These are phyloP conservation scores for Pyrenophora seminiperda DNA, from an alignment of 2,329 filamentous ascomycete species.

Conservation along the genomic window DNA sequence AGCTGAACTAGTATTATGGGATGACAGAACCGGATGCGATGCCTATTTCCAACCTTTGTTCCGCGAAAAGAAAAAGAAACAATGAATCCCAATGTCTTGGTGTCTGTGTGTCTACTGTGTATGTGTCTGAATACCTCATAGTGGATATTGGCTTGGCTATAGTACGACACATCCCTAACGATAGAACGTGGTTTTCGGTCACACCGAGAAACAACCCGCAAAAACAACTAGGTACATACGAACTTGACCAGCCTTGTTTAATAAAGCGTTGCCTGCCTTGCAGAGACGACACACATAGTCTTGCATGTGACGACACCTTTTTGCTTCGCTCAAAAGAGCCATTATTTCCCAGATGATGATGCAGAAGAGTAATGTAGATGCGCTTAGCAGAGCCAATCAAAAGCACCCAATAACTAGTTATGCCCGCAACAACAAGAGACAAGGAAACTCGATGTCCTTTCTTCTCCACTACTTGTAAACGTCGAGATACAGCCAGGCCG, in stretches of 20 bases:
- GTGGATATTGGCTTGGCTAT: not conserved
- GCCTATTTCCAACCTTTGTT: not conserved
- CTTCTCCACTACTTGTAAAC: not conserved
- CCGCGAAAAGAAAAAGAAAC: not conserved
- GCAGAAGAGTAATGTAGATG: conserved; percentile 7
- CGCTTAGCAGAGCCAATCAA: conserved; percentile 6
- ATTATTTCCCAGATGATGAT: conserved; percentile 11
- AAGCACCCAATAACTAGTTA: not conserved
- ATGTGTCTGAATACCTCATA: not conserved
- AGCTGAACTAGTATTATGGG: not conserved
- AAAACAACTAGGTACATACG: no score
- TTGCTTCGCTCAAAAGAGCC: conserved; percentile 3
- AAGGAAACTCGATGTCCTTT: not conserved
- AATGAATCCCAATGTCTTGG: not conserved
- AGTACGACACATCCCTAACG: conserved; percentile 7
- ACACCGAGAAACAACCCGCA: not conserved
- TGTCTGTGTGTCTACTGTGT: not conserved
- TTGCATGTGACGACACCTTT: conserved; percentile 2
- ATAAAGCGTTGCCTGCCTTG: not conserved
- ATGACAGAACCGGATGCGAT: not conserved
- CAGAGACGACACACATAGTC: not conserved
- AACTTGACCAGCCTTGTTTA: not conserved
- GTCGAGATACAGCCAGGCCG: no score
- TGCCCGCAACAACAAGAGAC: not conserved
- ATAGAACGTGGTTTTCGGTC: not conserved